A percentile compares a stretch with the other conserved stretches of the same genome.
These are phyloP conservation scores for Zostera marina DNA, from an alignment of 116 monocot species.

Conservation along the genomic window DNA sequence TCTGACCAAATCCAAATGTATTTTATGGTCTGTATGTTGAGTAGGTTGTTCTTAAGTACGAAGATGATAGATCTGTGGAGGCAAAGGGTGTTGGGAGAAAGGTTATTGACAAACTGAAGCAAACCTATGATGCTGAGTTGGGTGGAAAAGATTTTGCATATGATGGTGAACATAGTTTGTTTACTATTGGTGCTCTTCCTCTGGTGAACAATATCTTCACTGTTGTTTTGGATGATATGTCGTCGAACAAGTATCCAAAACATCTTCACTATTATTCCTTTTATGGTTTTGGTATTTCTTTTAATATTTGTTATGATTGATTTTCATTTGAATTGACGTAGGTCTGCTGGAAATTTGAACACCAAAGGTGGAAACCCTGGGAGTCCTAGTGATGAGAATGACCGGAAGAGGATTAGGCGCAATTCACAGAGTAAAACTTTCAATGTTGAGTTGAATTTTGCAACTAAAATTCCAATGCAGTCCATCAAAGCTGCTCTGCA, in stretches of 20 bases:
- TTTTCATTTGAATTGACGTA: not conserved
- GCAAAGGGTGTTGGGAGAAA: conserved; percentile 74
- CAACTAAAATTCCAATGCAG: conserved; percentile 79
- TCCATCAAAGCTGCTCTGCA: conserved; percentile 49
- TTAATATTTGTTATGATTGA: not conserved
- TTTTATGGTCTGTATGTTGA: not conserved
- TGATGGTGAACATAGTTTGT: conserved; percentile 86
- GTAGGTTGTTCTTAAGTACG: conserved; percentile 82
- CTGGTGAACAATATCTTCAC: conserved; percentile 56
- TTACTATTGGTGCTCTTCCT: conserved; percentile 75
- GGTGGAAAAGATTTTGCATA: conserved; percentile 83
- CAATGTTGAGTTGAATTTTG: conserved; percentile 67
- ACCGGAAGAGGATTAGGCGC: conserved; percentile 38
- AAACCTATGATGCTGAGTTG: conserved; percentile 57
- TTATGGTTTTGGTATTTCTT: not conserved
- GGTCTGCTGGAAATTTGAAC: not conserved
- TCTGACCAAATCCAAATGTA: not conserved
- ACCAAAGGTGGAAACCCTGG: conserved; percentile 47
- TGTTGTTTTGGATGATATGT: conserved; percentile 61
- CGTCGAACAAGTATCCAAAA: conserved; percentile 27
- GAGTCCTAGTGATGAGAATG: conserved; percentile 22
- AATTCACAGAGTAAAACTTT: conserved; percentile 55
- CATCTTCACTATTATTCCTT: not conserved
- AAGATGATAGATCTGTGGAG: conserved; percentile 76
- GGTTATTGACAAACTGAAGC: conserved; percentile 66